A percentile compares a stretch with the other conserved stretches of the same genome.
Conservation (phyloP, 257 asterid species). For the Penstemon eatonii region DNA sequence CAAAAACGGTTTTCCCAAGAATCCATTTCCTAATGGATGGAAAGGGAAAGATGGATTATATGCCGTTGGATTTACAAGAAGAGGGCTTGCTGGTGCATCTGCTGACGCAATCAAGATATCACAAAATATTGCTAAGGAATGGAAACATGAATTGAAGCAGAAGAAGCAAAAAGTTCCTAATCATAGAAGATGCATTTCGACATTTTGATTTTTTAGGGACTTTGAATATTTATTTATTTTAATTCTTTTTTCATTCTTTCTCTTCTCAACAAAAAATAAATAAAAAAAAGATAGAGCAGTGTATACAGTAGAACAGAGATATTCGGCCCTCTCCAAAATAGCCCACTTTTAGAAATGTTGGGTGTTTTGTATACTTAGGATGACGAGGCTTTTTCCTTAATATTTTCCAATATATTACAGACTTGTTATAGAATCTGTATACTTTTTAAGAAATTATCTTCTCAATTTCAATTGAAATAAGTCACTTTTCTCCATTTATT, state of each 20-base stretch:
- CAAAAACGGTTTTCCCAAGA: slow-evolving; percentile 64
- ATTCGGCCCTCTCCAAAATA: slow-evolving; percentile 57
- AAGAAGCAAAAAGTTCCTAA: slow-evolving; percentile 72
- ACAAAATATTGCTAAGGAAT: slow-evolving; percentile 64
- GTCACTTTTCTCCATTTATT: not conserved
- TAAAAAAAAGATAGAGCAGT: slow-evolving; percentile 10
- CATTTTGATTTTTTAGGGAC: slow-evolving; percentile 41
- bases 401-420: slow-evolving; percentile 25
- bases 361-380: slow-evolving; percentile 53
- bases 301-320: slow-evolving; percentile 36
- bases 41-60: slow-evolving; percentile 78
- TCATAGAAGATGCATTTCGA: slow-evolving; percentile 76
- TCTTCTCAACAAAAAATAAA: slow-evolving; percentile 10
- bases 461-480: slow-evolving; percentile 26
- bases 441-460: slow-evolving; percentile 10
- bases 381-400: slow-evolving; percentile 49
- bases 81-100: slow-evolving; percentile 86
- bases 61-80: slow-evolving; percentile 87
- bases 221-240: not conserved
- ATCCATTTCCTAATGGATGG: slow-evolving; percentile 73
- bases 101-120: slow-evolving; percentile 76
- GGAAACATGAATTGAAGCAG: slow-evolving; percentile 71
- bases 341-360: slow-evolving; percentile 53
- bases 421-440: slow-evolving; percentile 35
- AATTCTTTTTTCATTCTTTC: slow-evolving; percentile 8